A percentile compares a stretch with the other conserved stretches of the same genome.
These are phyloP conservation scores for Scutellaria baicalensis DNA, from an alignment of 257 asterid genomes.

Conservation along the genomic window DNA sequence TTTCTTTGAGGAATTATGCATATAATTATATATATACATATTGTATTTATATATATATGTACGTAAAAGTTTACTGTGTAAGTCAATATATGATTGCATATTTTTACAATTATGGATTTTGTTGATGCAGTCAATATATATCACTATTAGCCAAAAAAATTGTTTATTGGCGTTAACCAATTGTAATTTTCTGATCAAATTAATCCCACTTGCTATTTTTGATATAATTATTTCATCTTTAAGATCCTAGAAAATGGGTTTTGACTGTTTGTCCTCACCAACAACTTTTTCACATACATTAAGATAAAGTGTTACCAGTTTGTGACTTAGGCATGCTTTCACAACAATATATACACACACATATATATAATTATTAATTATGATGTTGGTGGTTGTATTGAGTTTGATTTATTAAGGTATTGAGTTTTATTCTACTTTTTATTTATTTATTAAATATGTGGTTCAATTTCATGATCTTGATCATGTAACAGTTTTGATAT, in stretches of 20 bases:
- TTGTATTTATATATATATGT: too few relatives aligned
- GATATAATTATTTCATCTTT: constrained; percentile 6
- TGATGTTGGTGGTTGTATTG: not conserved
- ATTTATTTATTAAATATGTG: too few relatives aligned
- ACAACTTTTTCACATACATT: constrained; percentile 5
- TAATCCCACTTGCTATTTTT: constrained; percentile 6
- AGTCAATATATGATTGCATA: too few relatives aligned
- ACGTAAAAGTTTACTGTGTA: too few relatives aligned
- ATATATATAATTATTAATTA: not conserved
- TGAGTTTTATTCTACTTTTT: too few relatives aligned
- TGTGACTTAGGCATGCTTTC: constrained; percentile 14
- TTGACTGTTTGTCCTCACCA: constrained; percentile 6
- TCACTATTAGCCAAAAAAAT: too few relatives aligned
- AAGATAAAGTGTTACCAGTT: not conserved
- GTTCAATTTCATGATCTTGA: too few relatives aligned
- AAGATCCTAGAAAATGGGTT: constrained; percentile 1
- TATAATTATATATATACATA: not conserved
- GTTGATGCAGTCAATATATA: too few relatives aligned
- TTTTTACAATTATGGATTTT: too few relatives aligned
- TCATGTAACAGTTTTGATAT: too few relatives aligned
- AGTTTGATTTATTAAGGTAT: not conserved
- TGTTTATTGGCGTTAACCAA: too few relatives aligned
- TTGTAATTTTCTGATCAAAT: too few relatives aligned
- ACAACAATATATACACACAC: not conserved
- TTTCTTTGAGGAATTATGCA: not conserved